Percentiles rank a stretch among this genome's conserved stretches.
Conservation (phyloP, 306 rosid genomes). For the Delonix regia region DNA sequence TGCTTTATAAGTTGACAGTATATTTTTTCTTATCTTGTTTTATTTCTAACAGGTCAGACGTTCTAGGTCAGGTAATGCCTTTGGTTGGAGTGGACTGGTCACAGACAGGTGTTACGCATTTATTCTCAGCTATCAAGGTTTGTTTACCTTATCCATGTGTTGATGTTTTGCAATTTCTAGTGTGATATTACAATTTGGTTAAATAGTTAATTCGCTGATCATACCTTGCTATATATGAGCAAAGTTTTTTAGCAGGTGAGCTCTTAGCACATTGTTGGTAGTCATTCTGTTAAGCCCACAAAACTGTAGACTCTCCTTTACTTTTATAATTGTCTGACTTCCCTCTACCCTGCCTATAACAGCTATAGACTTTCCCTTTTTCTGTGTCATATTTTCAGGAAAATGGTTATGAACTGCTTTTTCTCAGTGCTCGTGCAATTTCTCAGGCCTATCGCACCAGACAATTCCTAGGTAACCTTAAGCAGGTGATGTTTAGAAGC, state of each 20-base stretch:
- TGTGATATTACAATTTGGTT: slow-evolving; percentile 17
- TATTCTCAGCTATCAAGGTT: slow-evolving; percentile 98
- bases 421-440: slow-evolving; percentile 97
- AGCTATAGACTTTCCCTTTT: slow-evolving; percentile 6
- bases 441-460: slow-evolving; percentile 89
- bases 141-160: slow-evolving; percentile 35
- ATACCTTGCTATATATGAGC: slow-evolving; percentile 10
- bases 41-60: slow-evolving; percentile 74
- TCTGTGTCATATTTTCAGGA: slow-evolving; percentile 62
- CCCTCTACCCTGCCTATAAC: slow-evolving; percentile 11
- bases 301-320: slow-evolving; percentile 17
- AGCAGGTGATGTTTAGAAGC: slow-evolving; percentile 65
- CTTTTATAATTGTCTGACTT: slow-evolving; percentile 4
- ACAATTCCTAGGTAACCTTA: slow-evolving; percentile 86
- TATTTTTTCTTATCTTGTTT: slow-evolving; percentile 31
- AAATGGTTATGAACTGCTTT: slow-evolving; percentile 92
- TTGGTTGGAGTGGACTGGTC: slow-evolving; percentile 99
- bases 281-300: slow-evolving; percentile 32
- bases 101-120: slow-evolving; percentile 92
- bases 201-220: slow-evolving; percentile 31
- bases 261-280: slow-evolving; percentile 18
- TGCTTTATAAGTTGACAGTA: slow-evolving; percentile 19
- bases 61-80: slow-evolving; percentile 99
- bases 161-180: slow-evolving; percentile 32
- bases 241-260: slow-evolving; percentile 31